Percentiles rank a stretch among this genome's conserved stretches.
Conservation (phyloP, 2,329 filamentous ascomycete species). For the Arthroderma sp. region DNA sequence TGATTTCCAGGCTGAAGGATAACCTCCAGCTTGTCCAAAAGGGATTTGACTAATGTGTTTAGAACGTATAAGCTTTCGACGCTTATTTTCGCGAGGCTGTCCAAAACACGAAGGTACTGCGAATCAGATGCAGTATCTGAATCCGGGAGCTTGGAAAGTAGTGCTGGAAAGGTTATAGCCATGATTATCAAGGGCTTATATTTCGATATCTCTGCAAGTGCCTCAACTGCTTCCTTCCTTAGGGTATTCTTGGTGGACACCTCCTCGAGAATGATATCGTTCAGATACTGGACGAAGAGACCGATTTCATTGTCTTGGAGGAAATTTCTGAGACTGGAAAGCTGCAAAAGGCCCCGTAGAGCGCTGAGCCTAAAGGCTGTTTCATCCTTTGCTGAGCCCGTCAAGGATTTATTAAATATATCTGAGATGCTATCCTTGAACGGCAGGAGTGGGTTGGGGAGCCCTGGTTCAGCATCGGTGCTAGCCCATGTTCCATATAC, state of each 20-base stretch:
- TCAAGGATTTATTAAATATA: slow-evolving; percentile 42
- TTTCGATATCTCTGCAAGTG: slow-evolving; percentile 48
- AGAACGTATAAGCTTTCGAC: slow-evolving; percentile 46
- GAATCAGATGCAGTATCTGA: slow-evolving; percentile 33
- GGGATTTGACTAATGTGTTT: slow-evolving; percentile 47
- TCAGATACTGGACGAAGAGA: slow-evolving; percentile 43
- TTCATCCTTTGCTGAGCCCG: slow-evolving; percentile 40
- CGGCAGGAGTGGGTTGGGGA: slow-evolving; percentile 31
- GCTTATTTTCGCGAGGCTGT: slow-evolving; percentile 52
- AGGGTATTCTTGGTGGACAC: slow-evolving; percentile 43
- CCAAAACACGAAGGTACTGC: slow-evolving; percentile 40
- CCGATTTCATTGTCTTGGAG: slow-evolving; percentile 41
- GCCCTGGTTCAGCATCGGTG: slow-evolving; percentile 17
- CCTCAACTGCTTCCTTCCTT: slow-evolving; percentile 44
- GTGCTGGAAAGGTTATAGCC: slow-evolving; percentile 52
- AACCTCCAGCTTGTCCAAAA: slow-evolving; percentile 50
- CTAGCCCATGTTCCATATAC: slow-evolving; percentile 45
- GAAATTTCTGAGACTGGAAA: slow-evolving; percentile 34
- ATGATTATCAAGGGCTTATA: slow-evolving; percentile 50
- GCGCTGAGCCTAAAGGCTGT: slow-evolving; percentile 37
- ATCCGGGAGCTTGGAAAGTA: slow-evolving; percentile 51
- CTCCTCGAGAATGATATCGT: slow-evolving; percentile 49
- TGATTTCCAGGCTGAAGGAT: slow-evolving; percentile 38
- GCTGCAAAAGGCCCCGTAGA: slow-evolving; percentile 33
- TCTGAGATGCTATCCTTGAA: slow-evolving; percentile 41